Evolutionary conservation across 2,329 filamentous ascomycete species (phyloP).

Genomic region (Cytospora paraplurivora): DNA sequence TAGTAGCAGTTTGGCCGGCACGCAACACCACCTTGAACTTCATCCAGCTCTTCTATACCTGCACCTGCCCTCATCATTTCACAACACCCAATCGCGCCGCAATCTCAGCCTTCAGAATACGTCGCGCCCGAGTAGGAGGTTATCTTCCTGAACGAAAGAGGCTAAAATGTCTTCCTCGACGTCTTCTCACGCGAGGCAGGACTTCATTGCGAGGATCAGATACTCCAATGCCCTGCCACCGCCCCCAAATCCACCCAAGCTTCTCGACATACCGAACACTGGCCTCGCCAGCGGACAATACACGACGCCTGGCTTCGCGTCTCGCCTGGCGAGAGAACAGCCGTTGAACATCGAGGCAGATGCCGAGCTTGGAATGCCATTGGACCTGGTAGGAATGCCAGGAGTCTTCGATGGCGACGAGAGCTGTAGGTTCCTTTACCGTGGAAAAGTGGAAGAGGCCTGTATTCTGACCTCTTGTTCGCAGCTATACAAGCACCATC

Average conservation of each 20-base stretch:
- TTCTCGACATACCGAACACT: conserved; percentile 94
- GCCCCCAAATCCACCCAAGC: conserved; percentile 91
- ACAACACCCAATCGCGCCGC: background rate
- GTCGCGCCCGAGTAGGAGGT: background rate
- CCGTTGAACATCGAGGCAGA: conserved; percentile 95
- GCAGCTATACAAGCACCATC: conserved; percentile 80
- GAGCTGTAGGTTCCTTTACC: conserved; percentile 64
- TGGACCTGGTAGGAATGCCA: conserved; percentile 92
- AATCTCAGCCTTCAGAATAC: background rate
- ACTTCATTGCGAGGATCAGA: conserved; percentile 94
- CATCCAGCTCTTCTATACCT: background rate
- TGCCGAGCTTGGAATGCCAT: conserved; percentile 95
- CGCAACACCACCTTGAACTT: background rate
- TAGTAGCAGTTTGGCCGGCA: background rate
- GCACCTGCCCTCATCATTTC: background rate
- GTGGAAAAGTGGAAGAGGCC: background rate
- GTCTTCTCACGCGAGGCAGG: conserved; percentile 66
- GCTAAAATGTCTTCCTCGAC: conserved; percentile 45
- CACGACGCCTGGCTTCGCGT: conserved; percentile 86
- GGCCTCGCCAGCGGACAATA: conserved; percentile 86
- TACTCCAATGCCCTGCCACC: conserved; percentile 96
- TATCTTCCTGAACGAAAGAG: background rate
- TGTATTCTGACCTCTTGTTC: conserved; percentile 31
- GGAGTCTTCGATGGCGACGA: conserved; percentile 95
- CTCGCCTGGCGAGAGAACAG: conserved; percentile 85